These are phyloP conservation scores for Piloderma croceum DNA, from an alignment of 768 basidiomycete genomes.

Conservation along the genomic window DNA sequence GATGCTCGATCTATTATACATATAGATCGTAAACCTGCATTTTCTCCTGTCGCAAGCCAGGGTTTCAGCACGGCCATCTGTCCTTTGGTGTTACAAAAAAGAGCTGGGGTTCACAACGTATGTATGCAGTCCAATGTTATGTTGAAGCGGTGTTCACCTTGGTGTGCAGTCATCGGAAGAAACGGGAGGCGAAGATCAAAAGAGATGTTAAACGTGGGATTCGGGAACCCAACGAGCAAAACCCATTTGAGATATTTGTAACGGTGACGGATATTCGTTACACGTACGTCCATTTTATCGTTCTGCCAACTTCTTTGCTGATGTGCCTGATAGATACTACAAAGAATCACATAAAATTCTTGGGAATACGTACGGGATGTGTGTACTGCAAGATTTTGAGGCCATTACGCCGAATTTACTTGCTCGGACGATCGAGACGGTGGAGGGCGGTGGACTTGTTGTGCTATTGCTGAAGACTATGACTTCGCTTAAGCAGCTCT, in stretches of 20 bases:
- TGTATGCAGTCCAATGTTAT: conserved; percentile 20
- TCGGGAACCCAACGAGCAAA: conserved; percentile 90
- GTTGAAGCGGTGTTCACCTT: conserved; percentile 2
- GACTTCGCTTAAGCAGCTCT: conserved; percentile 86
- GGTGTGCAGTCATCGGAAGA: conserved; percentile 77
- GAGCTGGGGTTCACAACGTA: conserved; percentile 94
- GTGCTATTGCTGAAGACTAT: conserved; percentile 92
- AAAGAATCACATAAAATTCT: conserved; percentile 96
- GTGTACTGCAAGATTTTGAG: conserved; percentile 95
- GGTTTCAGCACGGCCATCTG: conserved; percentile 83
- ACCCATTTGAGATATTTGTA: conserved; percentile 97
- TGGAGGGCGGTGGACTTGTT: conserved; percentile 90
- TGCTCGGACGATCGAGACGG: conserved; percentile 95
- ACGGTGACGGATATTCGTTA: conserved; percentile 99
- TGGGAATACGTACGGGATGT: conserved; percentile 97
- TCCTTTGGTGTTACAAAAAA: conserved; percentile 99
- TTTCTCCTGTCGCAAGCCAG: conserved; percentile 78
- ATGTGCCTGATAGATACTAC: conserved; percentile 67
- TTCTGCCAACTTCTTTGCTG: not conserved
- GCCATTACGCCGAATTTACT: conserved; percentile 96
- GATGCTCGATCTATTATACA: conserved; percentile 2
- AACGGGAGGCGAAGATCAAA: conserved; percentile 94
- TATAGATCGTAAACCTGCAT: conserved; percentile 88
- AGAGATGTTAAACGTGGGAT: conserved; percentile 92
- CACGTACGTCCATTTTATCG: conserved; percentile 52